Evolutionary conservation across 1,139 yeast genomes (phyloP).

Genomic region (Yamadazyma spencermartinsiae): DNA sequence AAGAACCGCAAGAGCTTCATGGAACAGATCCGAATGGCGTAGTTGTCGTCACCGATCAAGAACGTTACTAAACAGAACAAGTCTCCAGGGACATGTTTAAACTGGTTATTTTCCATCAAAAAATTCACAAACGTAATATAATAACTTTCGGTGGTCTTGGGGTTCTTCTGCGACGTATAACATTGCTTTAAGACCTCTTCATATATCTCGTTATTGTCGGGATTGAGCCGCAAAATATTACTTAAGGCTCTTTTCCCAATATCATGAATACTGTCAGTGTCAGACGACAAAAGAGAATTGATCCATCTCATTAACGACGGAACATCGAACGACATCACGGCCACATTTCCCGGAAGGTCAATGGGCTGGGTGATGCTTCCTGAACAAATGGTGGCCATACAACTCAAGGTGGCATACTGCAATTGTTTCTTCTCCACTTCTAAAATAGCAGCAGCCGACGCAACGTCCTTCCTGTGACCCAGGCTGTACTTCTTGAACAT

Average conservation of each 20-base stretch:
- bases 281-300: constrained; percentile 62
- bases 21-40: constrained; percentile 62
- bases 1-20: constrained; percentile 55
- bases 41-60: constrained; percentile 66
- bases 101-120: constrained; percentile 38
- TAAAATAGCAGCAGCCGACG: constrained; percentile 69
- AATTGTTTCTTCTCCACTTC: constrained; percentile 79
- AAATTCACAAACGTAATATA: constrained; percentile 72
- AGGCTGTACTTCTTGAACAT: constrained; percentile 54
- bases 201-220: constrained; percentile 55
- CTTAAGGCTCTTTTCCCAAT: constrained; percentile 74
- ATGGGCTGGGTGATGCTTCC: constrained; percentile 59
- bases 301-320: constrained; percentile 76
- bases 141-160: constrained; percentile 62
- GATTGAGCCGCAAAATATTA: constrained; percentile 63
- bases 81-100: constrained; percentile 51
- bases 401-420: constrained; percentile 71
- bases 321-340: constrained; percentile 67
- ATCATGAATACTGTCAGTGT: constrained; percentile 57
- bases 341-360: constrained; percentile 42
- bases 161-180: constrained; percentile 54
- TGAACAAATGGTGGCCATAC: constrained; percentile 81
- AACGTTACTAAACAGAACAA: constrained; percentile 65
- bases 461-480: constrained; percentile 44
- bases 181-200: constrained; percentile 69